Conservation (phyloP, 768 basidiomycete genomes). For the Amanita rimosa region DNA sequence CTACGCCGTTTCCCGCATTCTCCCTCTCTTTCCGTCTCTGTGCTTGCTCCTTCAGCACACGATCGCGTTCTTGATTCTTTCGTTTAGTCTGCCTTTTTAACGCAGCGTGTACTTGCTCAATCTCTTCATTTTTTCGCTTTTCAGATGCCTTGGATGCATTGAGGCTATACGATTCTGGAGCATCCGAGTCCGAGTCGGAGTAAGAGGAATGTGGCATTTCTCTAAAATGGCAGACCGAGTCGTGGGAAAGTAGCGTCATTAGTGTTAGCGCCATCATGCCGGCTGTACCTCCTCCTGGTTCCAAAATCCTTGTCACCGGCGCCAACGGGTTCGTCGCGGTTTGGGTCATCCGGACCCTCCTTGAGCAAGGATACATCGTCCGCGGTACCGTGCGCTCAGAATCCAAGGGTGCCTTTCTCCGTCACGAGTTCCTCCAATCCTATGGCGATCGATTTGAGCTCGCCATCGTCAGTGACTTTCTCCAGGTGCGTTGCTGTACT, state of each 20-base stretch:
- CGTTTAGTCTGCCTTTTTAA: neutral
- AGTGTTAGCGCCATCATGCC: no score
- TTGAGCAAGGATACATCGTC: slow-evolving; percentile 52
- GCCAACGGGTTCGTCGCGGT: slow-evolving; percentile 50
- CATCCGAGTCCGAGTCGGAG: slow-evolving; percentile 1
- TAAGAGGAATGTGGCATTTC: no score
- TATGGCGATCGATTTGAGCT: slow-evolving; percentile 51
- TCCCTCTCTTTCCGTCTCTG: slow-evolving; percentile 2
- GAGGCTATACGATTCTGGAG: slow-evolving; percentile 3
- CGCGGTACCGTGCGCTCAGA: slow-evolving; percentile 57
- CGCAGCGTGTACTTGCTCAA: neutral
- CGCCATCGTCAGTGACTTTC: slow-evolving; percentile 63
- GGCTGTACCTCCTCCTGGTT: slow-evolving; percentile 13
- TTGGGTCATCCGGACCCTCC: slow-evolving; percentile 43
- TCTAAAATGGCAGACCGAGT: no score
- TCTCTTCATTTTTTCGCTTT: neutral
- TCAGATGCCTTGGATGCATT: neutral
- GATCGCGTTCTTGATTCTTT: slow-evolving; percentile 4
- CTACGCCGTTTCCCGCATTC: neutral
- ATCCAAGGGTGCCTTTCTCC: slow-evolving; percentile 46
- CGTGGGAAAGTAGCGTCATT: neutral
- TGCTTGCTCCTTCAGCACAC: slow-evolving; percentile 5
- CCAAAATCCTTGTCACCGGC: slow-evolving; percentile 40
- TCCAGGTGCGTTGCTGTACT: slow-evolving; percentile 12
- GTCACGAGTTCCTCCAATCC: slow-evolving; percentile 32